phyloP scores from a whole-genome alignment of 192 early-diverging fungal species.

The Backusella psychrophila region DNA sequence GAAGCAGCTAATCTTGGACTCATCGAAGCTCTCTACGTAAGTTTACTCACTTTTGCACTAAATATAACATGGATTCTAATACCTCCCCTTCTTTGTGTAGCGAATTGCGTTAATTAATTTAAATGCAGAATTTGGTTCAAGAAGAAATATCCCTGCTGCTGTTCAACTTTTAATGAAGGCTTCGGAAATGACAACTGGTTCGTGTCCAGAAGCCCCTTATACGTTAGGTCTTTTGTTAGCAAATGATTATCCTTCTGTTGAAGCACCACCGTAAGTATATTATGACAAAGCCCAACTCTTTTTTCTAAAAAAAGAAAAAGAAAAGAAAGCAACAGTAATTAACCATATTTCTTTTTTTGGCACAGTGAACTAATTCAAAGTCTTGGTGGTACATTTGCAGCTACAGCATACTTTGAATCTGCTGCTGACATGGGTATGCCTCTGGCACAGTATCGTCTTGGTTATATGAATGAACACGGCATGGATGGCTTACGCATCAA shows the following conservation, averaged over 20 bases:
- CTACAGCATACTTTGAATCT: conserved; percentile 65
- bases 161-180: conserved; percentile 79
- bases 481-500: not conserved
- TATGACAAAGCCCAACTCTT: not conserved
- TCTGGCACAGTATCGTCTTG: conserved; percentile 73
- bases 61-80: not conserved
- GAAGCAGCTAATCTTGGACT: conserved; percentile 69
- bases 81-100: conserved; percentile 30
- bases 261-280: conserved; percentile 39
- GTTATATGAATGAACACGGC: conserved; percentile 79
- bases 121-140: conserved; percentile 67
- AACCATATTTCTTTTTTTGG: not conserved
- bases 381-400: conserved; percentile 62
- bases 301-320: not conserved
- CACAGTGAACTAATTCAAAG: conserved; percentile 59
- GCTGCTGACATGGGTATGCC: conserved; percentile 74
- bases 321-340: not conserved
- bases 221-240: conserved; percentile 78
- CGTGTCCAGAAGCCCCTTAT: conserved; percentile 77
- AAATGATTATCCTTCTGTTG: conserved; percentile 48
- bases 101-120: conserved; percentile 77
- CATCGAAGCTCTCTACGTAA: conserved; percentile 59
- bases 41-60: conserved; percentile 13
- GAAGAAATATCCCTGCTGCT: conserved; percentile 67
- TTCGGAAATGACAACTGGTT: conserved; percentile 65